Evolutionary conservation across 495 filamentous ascomycete genomes (phyloP), one percentile per base, ranked within the genome.

Genomic region (Niebla homalea): DNA sequence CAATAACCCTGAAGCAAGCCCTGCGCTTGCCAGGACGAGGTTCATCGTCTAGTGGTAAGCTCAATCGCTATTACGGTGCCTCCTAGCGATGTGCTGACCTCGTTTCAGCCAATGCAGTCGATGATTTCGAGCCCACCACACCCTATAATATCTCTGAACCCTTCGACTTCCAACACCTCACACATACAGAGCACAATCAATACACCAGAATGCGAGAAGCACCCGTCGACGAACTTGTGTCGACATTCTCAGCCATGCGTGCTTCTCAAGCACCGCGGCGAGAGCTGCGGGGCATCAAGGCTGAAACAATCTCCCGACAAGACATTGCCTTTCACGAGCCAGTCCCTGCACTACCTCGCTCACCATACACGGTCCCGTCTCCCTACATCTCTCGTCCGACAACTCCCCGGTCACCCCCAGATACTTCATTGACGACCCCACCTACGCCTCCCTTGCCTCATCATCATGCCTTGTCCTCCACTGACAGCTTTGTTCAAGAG

Each of bases 121-220:
- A 32, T 12, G 29, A 7, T 0, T 2, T 32, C 29, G 2, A 48
- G 16, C n/a, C 46, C 36, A 20, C 38, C 18, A 22, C 19, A 1
- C 42, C 71, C 53, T 68, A 66, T 38, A 62, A 70, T 57, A 94
- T 94, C 45, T 94, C 88, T 0, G 78, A 76, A 20, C 88, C 88
- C 5, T 94, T 84, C 64, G 84, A 89, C 64, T 94, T 94, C 58
- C 86, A 89, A 56, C 88, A 94, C 63, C 65, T 94, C 41, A 84
- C 83, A 21, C 85, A 93, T 61, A 87, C 83, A 15, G 76, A 75
- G 36, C 78, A 75, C 20, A 67, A 80, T 14, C 76, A 84, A 49
- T 71, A 86, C 42, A 70, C 79, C 14, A 68, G 70, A 12, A 56
- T 87, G 26, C 72, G 79, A 36, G 70, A 67, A 26, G 60, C 74